These are phyloP conservation scores for Mollisiaceae sp. DNA, from an alignment of 2,329 filamentous ascomycete genomes.

Conservation along the genomic window DNA sequence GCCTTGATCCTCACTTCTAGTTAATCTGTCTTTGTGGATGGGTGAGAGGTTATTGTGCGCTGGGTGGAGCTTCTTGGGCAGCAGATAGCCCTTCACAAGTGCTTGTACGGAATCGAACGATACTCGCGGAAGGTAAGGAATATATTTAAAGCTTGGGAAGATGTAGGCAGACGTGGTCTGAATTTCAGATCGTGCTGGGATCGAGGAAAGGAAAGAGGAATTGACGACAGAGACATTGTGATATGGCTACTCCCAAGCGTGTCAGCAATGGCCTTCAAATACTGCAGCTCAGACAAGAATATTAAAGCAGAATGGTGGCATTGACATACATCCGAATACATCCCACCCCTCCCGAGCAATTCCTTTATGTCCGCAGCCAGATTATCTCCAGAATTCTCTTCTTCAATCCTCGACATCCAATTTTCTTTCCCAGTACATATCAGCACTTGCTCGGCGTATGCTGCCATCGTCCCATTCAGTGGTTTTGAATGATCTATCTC, in stretches of 20 bases:
- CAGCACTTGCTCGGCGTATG: conserved; percentile 82
- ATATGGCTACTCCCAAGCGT: conserved; percentile 66
- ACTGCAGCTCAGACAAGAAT: neutral
- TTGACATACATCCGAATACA: conserved; percentile 67
- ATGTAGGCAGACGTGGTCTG: conserved; percentile 72
- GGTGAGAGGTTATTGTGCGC: conserved; percentile 63
- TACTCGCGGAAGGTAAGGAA: conserved; percentile 71
- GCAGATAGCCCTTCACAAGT: conserved; percentile 68
- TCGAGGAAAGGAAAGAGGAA: conserved; percentile 70
- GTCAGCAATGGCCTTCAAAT: conserved; percentile 15
- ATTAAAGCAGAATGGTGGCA: neutral
- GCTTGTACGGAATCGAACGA: conserved; percentile 60
- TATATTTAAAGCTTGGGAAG: conserved; percentile 82
- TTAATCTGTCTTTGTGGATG: conserved; percentile 58
- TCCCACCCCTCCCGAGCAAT: conserved; percentile 68
- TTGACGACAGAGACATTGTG: conserved; percentile 80
- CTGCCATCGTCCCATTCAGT: conserved; percentile 77
- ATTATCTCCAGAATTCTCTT: conserved; percentile 72
- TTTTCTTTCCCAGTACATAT: conserved; percentile 81
- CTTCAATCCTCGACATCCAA: conserved; percentile 85
- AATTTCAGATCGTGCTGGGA: conserved; percentile 44
- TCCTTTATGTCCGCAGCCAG: conserved; percentile 75
- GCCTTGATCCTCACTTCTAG: conserved; percentile 57
- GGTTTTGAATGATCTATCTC: conserved; percentile 74
- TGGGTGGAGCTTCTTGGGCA: conserved; percentile 66